Evolutionary conservation across 768 basidiomycete species (phyloP).

Genomic region (Hygrocybe punicea): DNA sequence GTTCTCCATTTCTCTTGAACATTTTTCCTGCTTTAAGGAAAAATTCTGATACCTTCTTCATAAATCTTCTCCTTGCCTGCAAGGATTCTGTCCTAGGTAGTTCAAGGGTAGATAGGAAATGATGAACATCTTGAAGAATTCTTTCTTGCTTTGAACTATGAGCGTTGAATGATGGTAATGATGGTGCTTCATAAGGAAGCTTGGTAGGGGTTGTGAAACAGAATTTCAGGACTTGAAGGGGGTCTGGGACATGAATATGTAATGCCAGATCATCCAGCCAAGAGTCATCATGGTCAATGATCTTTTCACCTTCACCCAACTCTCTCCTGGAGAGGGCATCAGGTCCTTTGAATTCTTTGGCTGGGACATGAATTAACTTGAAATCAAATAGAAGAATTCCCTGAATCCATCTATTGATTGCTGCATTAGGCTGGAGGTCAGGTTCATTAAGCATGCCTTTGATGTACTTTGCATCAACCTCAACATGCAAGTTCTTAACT

Average conservation of each 20-base stretch:
- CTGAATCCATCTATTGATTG: no score
- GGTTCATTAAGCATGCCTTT: no score
- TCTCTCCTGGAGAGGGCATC: constrained; percentile 32
- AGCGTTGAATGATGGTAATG: not conserved
- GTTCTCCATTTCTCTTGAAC: constrained; percentile 5
- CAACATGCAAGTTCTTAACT: constrained; percentile 23
- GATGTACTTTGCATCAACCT: constrained; percentile 36
- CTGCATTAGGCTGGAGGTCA: no score
- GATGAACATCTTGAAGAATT: constrained; percentile 3
- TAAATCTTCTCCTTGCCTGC: no score
- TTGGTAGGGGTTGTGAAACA: not conserved
- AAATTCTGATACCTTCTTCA: constrained; percentile 9
- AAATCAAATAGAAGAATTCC: no score
- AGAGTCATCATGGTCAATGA: constrained; percentile 26
- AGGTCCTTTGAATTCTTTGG: constrained; percentile 26
- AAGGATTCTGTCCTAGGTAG: constrained; percentile 2
- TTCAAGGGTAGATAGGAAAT: constrained; percentile 13
- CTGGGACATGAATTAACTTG: no score
- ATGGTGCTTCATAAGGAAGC: not conserved
- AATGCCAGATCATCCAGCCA: constrained; percentile 14
- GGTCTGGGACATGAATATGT: not conserved
- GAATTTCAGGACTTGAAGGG: not conserved
- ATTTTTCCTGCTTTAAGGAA: constrained; percentile 12
- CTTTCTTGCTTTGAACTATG: not conserved
- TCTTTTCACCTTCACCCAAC: constrained; percentile 13